Evolutionary conservation across 352 stramenopile genomes (phyloP), one percentile per base, ranked within the genome.

Genomic region (Pythium apleroticum): DNA sequence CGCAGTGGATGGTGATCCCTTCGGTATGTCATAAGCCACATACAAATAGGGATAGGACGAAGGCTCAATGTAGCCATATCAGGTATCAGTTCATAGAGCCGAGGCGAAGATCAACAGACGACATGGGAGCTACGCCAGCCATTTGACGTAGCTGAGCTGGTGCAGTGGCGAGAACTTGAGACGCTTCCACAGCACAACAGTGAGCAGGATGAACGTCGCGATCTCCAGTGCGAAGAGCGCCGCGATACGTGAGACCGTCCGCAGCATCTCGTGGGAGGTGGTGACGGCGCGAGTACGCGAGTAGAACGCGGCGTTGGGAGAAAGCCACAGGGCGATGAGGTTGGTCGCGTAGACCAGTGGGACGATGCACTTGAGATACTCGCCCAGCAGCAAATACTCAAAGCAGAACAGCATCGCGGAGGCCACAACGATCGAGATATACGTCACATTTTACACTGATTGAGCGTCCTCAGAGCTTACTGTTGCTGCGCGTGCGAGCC

Each of bases 251-350:
- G n/a, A 9, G 2, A 54, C 4, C 20, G 48, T 33, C 11, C 5
- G 14, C n/a, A n/a, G n/a, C n/a, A 54, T 4, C 59, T 59, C 24
- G 39, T 68, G 9, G n/a, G 9, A 3, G 53, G 20, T 4, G 57
- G 24, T 20, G 7, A 24, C 0, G 24, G 2, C 7, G 39, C 28
- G 52, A 15, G 41, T 17, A 30, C 28, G 27, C 28, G 31, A 22
- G 59, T 71, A 78, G 58, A 77, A 78, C 17, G 37, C 43, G 4
- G 25, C 65, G 57, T 75, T 77, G 11, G 71, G 68, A 7, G 76
- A 53, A 6, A 60, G 14, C 19, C 52, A 54, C 1, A 81, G 54
- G 20, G 71, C n/a, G 11, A 66, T 19, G 11, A 72, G 52, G 49
- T 69, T 71, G 11, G 48, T 30, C 5, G 39, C 58, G 50, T 71